Evolutionary conservation across 331 rosid genomes (phyloP).

Genomic region (Acacia pycnantha): DNA sequence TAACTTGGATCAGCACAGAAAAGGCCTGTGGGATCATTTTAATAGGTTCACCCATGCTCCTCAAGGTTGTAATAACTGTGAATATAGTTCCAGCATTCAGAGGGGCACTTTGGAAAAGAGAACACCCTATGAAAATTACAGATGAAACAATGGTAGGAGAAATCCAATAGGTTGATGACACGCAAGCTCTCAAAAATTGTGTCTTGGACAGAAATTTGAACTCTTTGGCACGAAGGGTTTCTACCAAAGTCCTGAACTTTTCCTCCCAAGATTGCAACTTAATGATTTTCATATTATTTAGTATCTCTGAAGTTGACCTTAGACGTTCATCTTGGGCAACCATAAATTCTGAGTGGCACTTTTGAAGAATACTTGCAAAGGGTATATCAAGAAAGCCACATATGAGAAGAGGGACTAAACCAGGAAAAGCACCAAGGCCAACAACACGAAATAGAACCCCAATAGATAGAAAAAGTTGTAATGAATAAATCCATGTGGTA

Average conservation of each 20-base stretch:
- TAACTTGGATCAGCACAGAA: background rate
- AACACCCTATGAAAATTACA: background rate
- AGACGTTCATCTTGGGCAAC: slow-evolving; percentile 44
- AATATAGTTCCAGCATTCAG: background rate
- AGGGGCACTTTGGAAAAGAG: background rate
- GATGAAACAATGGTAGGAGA: background rate
- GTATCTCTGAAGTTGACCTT: slow-evolving; percentile 64
- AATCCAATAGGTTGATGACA: background rate
- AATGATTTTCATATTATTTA: slow-evolving; percentile 74
- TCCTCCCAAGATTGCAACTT: slow-evolving; percentile 35
- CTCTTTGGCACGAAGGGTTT: background rate
- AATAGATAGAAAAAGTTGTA: background rate
- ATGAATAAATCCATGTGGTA: background rate
- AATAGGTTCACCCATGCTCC: background rate
- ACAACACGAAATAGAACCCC: background rate
- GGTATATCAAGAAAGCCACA: background rate
- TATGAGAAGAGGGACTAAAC: background rate
- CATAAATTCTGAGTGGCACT: slow-evolving; percentile 34
- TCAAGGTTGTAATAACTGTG: background rate
- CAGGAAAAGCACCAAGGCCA: background rate
- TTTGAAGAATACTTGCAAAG: background rate
- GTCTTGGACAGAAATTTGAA: background rate
- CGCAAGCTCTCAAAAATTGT: background rate
- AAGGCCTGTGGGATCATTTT: background rate
- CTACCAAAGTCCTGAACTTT: background rate